phyloP scores from a whole-genome alignment of 2,329 filamentous ascomycete species.

The Ophiostoma pallidulum region DNA sequence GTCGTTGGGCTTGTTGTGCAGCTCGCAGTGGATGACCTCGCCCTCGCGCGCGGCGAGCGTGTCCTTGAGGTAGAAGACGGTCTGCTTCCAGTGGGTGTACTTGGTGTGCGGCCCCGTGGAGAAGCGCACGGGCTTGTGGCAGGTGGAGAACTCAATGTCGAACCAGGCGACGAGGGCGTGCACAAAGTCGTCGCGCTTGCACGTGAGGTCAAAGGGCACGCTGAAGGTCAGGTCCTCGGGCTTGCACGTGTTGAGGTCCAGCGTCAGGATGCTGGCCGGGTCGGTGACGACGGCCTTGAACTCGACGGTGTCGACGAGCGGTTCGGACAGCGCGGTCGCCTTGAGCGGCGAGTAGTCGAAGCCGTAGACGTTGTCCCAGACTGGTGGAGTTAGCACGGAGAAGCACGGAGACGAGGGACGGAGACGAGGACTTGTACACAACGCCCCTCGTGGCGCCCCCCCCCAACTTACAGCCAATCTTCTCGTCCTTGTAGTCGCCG shows the following conservation, averaged over 20 bases:
- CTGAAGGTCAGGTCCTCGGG: slow-evolving; percentile 75
- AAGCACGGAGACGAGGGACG: no score
- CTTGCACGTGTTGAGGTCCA: slow-evolving; percentile 89
- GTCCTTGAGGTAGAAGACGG: slow-evolving; percentile 93
- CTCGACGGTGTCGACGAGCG: slow-evolving; percentile 94
- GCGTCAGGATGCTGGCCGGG: slow-evolving; percentile 70
- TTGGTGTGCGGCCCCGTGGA: slow-evolving; percentile 96
- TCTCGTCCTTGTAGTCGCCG: slow-evolving; percentile 99
- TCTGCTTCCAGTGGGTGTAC: slow-evolving; percentile 99
- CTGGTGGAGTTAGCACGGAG: slow-evolving; percentile 35
- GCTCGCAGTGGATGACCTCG: slow-evolving; percentile 63
- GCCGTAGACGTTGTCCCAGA: slow-evolving; percentile 99
- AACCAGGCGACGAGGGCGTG: slow-evolving; percentile 98
- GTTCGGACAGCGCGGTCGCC: slow-evolving; percentile 85
- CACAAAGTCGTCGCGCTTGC: slow-evolving; percentile 84
- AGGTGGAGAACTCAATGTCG: slow-evolving; percentile 96
- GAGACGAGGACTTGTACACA: no score
- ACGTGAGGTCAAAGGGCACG: slow-evolving; percentile 64
- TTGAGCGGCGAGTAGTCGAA: slow-evolving; percentile 96
- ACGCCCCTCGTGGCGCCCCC: no score
- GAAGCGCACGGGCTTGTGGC: slow-evolving; percentile 96
- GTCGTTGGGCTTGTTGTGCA: slow-evolving; percentile 80
- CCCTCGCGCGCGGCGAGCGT: slow-evolving; percentile 84
- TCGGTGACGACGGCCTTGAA: slow-evolving; percentile 95
- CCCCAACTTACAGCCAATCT: slow-evolving; percentile 97